Evolutionary conservation across 169 alveolate genomes (phyloP), one percentile per base, ranked within the genome.

Genomic region (Babesia ovata): DNA sequence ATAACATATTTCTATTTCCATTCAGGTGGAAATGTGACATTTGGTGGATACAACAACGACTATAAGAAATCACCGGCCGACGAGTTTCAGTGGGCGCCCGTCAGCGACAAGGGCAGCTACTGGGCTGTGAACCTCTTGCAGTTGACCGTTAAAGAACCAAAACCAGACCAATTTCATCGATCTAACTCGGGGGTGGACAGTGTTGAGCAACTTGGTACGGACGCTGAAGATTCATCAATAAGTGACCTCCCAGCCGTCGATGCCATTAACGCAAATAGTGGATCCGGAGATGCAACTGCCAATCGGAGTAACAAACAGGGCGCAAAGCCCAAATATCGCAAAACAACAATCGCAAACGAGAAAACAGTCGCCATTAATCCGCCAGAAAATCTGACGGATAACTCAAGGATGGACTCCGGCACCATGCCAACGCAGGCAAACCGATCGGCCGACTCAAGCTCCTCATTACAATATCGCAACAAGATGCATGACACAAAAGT

Each of bases 41-140:
- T 90, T 66, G 94, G 94, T 8, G 94, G 94, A 11, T 72, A 74
- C 54, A 87, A 90, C 63, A 82, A 82, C 46, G 79, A 81, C 7
- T 79, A 76, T 48, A 88, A 88, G 57, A 71, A 85, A 52, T 56
- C 88, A 22, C 91, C 85, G 19, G 90, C 66, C 36, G 93, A 84
- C 69, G 91, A 81, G 60, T 73, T 88, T 36, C 60, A 70, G 85
- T 73, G 87, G 76, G 56, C 83, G 14, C 87, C 82, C 45, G 56
- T 79, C 24, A 65, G 39, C 42, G 4, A 42, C 21, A 69, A 71
- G 21, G 70, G 79, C 21, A 45, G 49, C 28, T 79, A 79, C 70
- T 79, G 87, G 87, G 74, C 76, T 21, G 70, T 79, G 10, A 71
- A 72, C 19, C 73, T 79, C 56, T 45, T 59, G 59, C 58, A 69